Conservation (phyloP, 805 yeast species). For the Nakazawaea siamensis region DNA sequence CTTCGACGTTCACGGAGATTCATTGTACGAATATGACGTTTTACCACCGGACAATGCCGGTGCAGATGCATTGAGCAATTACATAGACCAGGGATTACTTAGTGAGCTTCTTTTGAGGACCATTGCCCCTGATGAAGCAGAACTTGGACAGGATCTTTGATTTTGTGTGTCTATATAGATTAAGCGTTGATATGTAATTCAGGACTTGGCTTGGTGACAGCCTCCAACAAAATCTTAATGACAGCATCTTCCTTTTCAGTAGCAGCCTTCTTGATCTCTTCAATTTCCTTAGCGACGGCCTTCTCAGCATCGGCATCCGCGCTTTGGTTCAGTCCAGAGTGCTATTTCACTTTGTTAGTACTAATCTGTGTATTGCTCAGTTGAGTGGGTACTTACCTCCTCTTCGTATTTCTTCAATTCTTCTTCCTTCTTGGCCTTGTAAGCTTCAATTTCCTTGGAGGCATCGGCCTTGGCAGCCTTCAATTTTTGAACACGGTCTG, state of each 20-base stretch:
- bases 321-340: conserved; percentile 66
- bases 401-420: conserved; percentile 70
- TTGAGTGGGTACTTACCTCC: conserved; percentile 26
- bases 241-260: conserved; percentile 57
- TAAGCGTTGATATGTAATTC: conserved; percentile 75
- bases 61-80: conserved; percentile 29
- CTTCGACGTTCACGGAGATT: conserved; percentile 56
- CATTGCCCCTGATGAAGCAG: too few species aligned
- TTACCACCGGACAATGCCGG: conserved; percentile 54
- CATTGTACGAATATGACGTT: conserved; percentile 63
- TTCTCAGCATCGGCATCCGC: conserved; percentile 76
- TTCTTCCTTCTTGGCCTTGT: conserved; percentile 74
- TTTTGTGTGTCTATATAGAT: too few species aligned
- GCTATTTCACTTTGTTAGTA: conserved; percentile 22
- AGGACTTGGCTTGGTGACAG: conserved; percentile 74
- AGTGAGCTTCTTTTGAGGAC: not conserved
- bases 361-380: not conserved
- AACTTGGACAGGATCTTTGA: too few species aligned
- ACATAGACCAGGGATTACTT: conserved; percentile 30
- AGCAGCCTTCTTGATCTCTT: conserved; percentile 55
- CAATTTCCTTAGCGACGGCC: conserved; percentile 62
- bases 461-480: conserved; percentile 96
- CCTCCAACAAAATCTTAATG: conserved; percentile 67
- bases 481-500: conserved; percentile 73
- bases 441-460: conserved; percentile 75